phyloP scores from a whole-genome alignment of 768 basidiomycete genomes.

The Phylloporus sp. region DNA sequence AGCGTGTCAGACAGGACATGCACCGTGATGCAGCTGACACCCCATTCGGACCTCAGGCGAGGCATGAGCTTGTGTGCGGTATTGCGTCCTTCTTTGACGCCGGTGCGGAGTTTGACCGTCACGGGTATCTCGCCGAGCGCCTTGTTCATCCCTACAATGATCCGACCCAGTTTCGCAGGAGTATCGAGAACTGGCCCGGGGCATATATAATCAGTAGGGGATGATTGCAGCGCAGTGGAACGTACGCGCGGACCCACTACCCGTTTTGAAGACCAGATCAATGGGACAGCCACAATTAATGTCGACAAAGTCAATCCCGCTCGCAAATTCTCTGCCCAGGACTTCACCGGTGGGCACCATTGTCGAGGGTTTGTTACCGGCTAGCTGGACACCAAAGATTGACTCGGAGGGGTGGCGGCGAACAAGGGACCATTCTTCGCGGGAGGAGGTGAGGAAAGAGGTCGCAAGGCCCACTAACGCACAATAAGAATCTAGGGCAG shows the following conservation, averaged over 20 bases:
- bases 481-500: background rate
- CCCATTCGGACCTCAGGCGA: conserved; percentile 53
- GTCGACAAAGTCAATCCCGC: conserved; percentile 84
- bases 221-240: conserved; percentile 14
- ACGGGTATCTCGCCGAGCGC: conserved; percentile 89
- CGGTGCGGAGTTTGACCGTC: conserved; percentile 88
- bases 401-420: conserved; percentile 82
- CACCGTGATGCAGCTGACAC: conserved; percentile 42
- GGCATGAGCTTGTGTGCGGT: conserved; percentile 90
- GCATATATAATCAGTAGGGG: background rate
- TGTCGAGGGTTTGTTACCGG: conserved; percentile 77
- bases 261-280: conserved; percentile 88
- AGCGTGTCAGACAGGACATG: background rate
- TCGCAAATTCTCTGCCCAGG: conserved; percentile 61
- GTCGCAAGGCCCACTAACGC: conserved; percentile 87
- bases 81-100: conserved; percentile 84
- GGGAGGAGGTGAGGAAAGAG: conserved; percentile 83
- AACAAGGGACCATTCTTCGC: conserved; percentile 93
- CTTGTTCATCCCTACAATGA: conserved; percentile 85
- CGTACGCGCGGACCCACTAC: conserved; percentile 85
- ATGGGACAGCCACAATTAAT: conserved; percentile 97
- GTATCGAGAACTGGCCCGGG: conserved; percentile 78
- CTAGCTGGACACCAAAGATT: conserved; percentile 89
- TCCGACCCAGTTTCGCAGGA: conserved; percentile 76
- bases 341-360: conserved; percentile 81